A percentile compares a stretch with the other conserved stretches of the same genome.
These are phyloP conservation scores for Hyparrhenia diplandra DNA, from an alignment of 176 grass and related monocot genomes.

Conservation along the genomic window DNA sequence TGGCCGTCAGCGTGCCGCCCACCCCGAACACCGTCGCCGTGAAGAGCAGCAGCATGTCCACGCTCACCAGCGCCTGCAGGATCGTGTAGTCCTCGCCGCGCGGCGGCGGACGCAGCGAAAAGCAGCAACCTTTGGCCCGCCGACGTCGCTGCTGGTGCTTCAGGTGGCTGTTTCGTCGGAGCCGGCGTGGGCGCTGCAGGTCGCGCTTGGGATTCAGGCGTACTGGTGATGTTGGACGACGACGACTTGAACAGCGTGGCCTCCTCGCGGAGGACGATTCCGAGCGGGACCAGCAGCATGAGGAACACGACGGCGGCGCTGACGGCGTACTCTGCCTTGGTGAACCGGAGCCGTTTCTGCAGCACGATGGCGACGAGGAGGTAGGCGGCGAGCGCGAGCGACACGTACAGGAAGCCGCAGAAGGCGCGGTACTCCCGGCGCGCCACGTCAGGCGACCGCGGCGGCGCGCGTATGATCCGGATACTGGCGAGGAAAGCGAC, in stretches of 20 bases:
- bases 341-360: constrained; percentile 17
- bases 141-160: background rate
- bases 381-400: constrained; percentile 26
- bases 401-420: constrained; percentile 19
- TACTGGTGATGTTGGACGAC: no score
- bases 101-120: constrained; percentile 27
- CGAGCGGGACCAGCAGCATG: background rate
- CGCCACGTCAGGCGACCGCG: background rate
- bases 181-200: background rate
- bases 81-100: constrained; percentile 80
- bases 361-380: constrained; percentile 28
- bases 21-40: constrained; percentile 40
- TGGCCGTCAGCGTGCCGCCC: constrained; percentile 55
- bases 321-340: constrained; percentile 11
- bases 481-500: constrained; percentile 29
- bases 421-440: constrained; percentile 17
- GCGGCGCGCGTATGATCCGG: constrained; percentile 23
- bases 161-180: background rate
- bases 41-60: constrained; percentile 78
- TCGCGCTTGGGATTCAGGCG: background rate
- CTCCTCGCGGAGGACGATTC: constrained; percentile 27
- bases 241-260: no score
- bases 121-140: background rate
- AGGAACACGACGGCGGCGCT: constrained; percentile 20
- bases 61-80: constrained; percentile 60